Percentiles rank a stretch among this genome's conserved stretches.
Evolutionary conservation across 192 early-diverging fungal genomes (phyloP).

Genomic region (Diversispora eburnea): DNA sequence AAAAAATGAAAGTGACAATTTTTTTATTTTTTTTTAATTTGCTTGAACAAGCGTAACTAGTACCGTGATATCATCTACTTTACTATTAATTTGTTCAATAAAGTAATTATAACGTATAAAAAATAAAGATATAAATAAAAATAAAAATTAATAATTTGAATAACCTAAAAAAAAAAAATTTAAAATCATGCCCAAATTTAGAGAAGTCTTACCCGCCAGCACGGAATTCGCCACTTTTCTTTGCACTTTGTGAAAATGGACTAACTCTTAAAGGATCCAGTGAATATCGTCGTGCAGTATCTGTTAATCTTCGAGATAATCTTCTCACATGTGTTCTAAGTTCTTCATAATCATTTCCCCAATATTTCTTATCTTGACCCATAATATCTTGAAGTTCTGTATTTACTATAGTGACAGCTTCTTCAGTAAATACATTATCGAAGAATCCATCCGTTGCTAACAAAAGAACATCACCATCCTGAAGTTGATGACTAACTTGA

Average conservation of each 20-base stretch:
- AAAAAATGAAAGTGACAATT: too few species aligned
- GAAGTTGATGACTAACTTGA: slow-evolving; percentile 46
- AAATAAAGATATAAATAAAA: background rate
- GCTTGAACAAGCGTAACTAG: slow-evolving; percentile 49
- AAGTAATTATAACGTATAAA: background rate
- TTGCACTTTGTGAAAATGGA: slow-evolving; percentile 50
- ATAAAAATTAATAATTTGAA: background rate
- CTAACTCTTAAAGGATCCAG: slow-evolving; percentile 48
- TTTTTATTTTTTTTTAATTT: slow-evolving; percentile 5
- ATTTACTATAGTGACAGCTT: slow-evolving; percentile 52
- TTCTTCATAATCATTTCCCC: slow-evolving; percentile 34
- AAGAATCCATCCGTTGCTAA: slow-evolving; percentile 60
- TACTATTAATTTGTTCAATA: slow-evolving; percentile 33
- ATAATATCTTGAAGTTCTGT: slow-evolving; percentile 38
- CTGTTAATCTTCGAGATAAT: slow-evolving; percentile 48
- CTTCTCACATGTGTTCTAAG: slow-evolving; percentile 40
- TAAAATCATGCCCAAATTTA: slow-evolving; percentile 4
- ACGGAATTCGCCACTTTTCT: slow-evolving; percentile 40
- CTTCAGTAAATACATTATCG: slow-evolving; percentile 57
- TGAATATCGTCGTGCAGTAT: slow-evolving; percentile 48
- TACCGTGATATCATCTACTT: slow-evolving; percentile 58
- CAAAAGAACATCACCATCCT: slow-evolving; percentile 57
- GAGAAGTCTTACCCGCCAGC: slow-evolving; percentile 35
- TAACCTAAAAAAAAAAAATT: background rate
- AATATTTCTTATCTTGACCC: slow-evolving; percentile 15